Evolutionary conservation across 805 yeast genomes (phyloP).

Genomic region (Brettanomyces sp.): DNA sequence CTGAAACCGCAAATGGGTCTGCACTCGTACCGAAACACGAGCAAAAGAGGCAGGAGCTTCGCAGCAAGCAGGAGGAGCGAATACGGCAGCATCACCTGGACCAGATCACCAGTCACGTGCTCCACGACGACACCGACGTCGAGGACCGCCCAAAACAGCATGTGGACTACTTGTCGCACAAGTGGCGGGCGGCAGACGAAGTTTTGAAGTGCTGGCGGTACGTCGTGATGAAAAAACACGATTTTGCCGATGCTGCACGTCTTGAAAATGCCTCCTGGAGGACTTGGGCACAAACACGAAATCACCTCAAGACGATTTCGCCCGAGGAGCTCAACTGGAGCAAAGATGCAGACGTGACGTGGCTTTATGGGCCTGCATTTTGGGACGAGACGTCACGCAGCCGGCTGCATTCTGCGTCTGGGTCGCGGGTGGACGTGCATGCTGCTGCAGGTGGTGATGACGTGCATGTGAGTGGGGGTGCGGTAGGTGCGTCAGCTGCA

Average conservation of each 20-base stretch:
- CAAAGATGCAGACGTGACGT: conserved; percentile 92
- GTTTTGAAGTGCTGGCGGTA: conserved; percentile 95
- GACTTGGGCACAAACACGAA: conserved; percentile 89
- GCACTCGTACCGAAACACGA: conserved; percentile 26
- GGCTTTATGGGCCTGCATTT: conserved; percentile 86
- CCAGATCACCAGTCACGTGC: conserved; percentile 6
- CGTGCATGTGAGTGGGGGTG: too few relatives aligned
- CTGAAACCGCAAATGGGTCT: conserved; percentile 17
- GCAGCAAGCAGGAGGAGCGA: conserved; percentile 5
- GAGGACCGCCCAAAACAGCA: conserved; percentile 76
- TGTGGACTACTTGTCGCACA: conserved; percentile 89
- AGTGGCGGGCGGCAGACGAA: conserved; percentile 85
- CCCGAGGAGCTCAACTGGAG: conserved; percentile 95
- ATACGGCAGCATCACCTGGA: conserved; percentile 6
- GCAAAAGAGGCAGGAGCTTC: conserved; percentile 16
- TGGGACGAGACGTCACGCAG: conserved; percentile 10
- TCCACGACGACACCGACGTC: conserved; percentile 82
- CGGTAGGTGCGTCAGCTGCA: not conserved
- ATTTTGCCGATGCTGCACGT: conserved; percentile 72
- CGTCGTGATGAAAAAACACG: conserved; percentile 71
- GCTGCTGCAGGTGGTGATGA: too few relatives aligned
- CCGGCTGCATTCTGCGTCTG: not conserved
- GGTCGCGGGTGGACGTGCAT: not conserved
- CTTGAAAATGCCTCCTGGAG: conserved; percentile 89
- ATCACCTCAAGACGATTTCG: conserved; percentile 63